Percentiles rank a stretch among this genome's conserved stretches.
phyloP scores from a whole-genome alignment of 1,284 basidiomycete genomes.

The Rhodofomes roseus region DNA sequence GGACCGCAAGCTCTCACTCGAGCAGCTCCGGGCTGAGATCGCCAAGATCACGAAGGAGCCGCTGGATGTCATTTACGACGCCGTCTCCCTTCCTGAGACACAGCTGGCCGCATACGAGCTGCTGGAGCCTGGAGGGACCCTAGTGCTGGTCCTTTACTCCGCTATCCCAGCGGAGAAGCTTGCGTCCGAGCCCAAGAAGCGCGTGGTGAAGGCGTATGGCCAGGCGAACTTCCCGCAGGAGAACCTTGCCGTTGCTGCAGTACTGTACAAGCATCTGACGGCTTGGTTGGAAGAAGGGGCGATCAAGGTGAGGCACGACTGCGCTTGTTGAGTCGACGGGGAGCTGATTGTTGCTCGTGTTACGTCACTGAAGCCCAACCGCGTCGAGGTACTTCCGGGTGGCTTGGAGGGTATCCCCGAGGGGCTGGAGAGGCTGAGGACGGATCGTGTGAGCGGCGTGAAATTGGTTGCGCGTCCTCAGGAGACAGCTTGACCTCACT shows the following conservation, averaged over 20 bases:
- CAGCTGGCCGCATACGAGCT: conserved; percentile 20
- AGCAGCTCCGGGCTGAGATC: conserved; percentile 21
- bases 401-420: conserved; percentile 42
- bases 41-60: conserved; percentile 22
- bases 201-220: conserved; percentile 7
- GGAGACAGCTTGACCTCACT: conserved; percentile 33
- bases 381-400: conserved; percentile 38
- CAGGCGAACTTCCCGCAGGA: conserved; percentile 7
- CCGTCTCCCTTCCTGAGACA: conserved; percentile 16
- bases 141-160: conserved; percentile 13
- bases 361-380: conserved; percentile 17
- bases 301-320: too few relatives aligned
- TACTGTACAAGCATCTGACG: conserved; percentile 12
- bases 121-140: conserved; percentile 23
- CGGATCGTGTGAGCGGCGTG: conserved; percentile 40
- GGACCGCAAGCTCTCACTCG: conserved; percentile 33
- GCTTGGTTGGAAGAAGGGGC: too few relatives aligned
- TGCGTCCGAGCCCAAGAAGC: conserved; percentile 9
- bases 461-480: conserved; percentile 51
- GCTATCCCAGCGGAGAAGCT: neutral
- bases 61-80: conserved; percentile 38
- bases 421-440: conserved; percentile 40
- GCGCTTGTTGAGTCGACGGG: neutral
- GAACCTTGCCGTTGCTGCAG: neutral
- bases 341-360: neutral